These are phyloP conservation scores for Rhinocladiella mackenziei DNA, from an alignment of 2,329 filamentous ascomycete species.

Conservation along the genomic window DNA sequence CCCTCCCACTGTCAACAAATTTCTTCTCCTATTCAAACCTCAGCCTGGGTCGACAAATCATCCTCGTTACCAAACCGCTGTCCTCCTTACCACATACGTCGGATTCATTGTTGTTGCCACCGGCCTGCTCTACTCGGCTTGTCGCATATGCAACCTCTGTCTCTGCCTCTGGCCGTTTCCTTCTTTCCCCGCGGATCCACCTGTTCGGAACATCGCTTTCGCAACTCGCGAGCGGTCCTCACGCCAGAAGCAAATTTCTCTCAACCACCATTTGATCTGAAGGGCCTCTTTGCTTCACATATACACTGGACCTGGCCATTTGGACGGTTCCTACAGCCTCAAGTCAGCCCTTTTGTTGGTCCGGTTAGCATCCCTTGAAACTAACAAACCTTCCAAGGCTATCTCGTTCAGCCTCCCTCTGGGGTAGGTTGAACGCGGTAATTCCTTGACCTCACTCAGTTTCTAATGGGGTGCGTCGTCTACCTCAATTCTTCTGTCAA, in stretches of 20 bases:
- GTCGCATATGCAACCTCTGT: slow-evolving; percentile 15
- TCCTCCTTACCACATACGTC: background rate
- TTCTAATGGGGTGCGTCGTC: slow-evolving; percentile 29
- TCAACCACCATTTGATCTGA: slow-evolving; percentile 9
- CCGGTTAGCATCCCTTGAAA: slow-evolving; percentile 28
- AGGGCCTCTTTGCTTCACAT: slow-evolving; percentile 3
- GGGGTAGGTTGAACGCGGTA: slow-evolving; percentile 29
- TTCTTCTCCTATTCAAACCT: no score
- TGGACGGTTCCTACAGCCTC: slow-evolving; percentile 17
- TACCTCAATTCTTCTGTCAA: slow-evolving; percentile 12
- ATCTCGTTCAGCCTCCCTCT: slow-evolving; percentile 28
- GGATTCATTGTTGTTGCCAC: slow-evolving; percentile 1
- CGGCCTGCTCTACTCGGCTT: slow-evolving; percentile 12
- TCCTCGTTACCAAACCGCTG: background rate
- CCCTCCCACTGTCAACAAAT: no score
- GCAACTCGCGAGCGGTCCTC: slow-evolving; percentile 19
- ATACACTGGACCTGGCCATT: slow-evolving; percentile 20
- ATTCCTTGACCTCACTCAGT: slow-evolving; percentile 27
- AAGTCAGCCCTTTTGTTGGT: slow-evolving; percentile 25
- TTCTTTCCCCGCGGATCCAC: slow-evolving; percentile 26
- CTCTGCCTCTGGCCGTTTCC: slow-evolving; percentile 24
- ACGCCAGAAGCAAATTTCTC: slow-evolving; percentile 4
- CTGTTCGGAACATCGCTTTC: slow-evolving; percentile 14
- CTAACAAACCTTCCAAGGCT: slow-evolving; percentile 30
- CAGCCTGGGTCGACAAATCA: no score